Base-by-base conservation (phyloP, 805 yeast species). In the Kodamaea sagamina region DNA sequence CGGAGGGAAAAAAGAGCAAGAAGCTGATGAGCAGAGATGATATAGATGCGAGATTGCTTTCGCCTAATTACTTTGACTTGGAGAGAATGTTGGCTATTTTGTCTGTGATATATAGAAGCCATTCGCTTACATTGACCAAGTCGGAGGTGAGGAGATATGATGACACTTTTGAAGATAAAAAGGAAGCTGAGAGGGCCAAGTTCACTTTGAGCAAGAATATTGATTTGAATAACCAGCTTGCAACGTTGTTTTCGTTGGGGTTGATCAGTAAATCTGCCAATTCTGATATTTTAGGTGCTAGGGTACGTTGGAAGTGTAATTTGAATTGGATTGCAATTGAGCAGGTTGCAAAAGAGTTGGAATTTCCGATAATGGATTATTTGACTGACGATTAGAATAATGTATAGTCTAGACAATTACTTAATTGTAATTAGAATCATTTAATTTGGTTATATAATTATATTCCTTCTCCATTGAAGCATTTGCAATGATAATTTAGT, bases 11-110 rank as follows among this genome's bases (percentile, higher is more conserved):
- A 9, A 55, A 50, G 29, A 29, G 27, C 9, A 56, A 54, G 38
- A 50, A 46, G 34, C 54, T 52, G 8, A 32, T 62, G 34, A 47
- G 69, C 42, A 73, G 72, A 44, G 61, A 68, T 6, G 77, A 74
- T 39, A 67, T 80, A 15, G 86, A 82, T 41, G 74, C 82, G 2
- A 71, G 87, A 27, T 71, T 83, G 46, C 64, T 86, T 32, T 79
- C 83, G n/a, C 86, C 96, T 0, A 79, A 83, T 21, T 65, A 79
- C 24, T 89, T 89, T 61, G 86, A 83, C 26, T 59, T 89, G 36
- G 97, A 90, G 58, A 72, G 97, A 44, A 57, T 88, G 58, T 63
- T 86, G 46, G 95, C 97, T 0, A 86, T 90, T 17, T 70, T 86
- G 27, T 84, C 84, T 32, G 82, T 95, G 0, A 79, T 89, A 10